Percentiles rank a stretch among this genome's conserved stretches.
These are phyloP conservation scores for Trichomonas vaginalis DNA, from an alignment of 208 protist genomes.

Conservation along the genomic window DNA sequence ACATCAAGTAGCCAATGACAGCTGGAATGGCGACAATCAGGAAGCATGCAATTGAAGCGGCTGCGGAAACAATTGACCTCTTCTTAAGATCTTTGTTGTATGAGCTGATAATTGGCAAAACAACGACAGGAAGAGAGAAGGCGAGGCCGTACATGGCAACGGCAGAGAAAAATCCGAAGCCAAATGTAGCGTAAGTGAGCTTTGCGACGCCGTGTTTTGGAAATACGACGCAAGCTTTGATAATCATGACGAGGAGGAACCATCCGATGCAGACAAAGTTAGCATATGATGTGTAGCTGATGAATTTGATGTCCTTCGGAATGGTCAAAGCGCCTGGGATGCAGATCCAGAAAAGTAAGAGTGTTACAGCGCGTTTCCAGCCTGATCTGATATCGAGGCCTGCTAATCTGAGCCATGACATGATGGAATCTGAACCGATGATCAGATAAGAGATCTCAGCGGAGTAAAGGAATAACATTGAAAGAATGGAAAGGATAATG, in stretches of 20 bases:
- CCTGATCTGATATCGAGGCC: not conserved
- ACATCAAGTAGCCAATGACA: not conserved
- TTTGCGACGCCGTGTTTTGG: not conserved
- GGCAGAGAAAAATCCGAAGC: not conserved
- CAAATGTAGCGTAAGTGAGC: not conserved
- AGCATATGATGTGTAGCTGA: not conserved
- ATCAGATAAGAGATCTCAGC: not conserved
- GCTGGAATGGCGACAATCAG: not conserved
- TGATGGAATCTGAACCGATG: not conserved
- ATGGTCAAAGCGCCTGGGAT: not conserved
- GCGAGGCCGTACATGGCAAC: not conserved
- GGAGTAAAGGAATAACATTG: not conserved
- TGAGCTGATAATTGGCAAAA: not conserved
- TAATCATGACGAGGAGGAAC: not conserved
- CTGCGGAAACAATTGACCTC: not conserved
- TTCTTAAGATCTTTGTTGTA: not conserved
- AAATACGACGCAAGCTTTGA: not conserved
- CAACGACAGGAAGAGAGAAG: not conserved
- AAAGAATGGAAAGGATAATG: not conserved
- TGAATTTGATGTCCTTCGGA: not conserved
- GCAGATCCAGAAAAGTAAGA: not conserved
- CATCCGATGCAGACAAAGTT: not conserved
- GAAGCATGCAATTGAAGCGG: not conserved
- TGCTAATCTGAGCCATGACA: not conserved
- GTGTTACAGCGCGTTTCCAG: not conserved